Evolutionary conservation across 1,139 yeast genomes (phyloP).

Genomic region (Suzukiozyma palmioleophila): DNA sequence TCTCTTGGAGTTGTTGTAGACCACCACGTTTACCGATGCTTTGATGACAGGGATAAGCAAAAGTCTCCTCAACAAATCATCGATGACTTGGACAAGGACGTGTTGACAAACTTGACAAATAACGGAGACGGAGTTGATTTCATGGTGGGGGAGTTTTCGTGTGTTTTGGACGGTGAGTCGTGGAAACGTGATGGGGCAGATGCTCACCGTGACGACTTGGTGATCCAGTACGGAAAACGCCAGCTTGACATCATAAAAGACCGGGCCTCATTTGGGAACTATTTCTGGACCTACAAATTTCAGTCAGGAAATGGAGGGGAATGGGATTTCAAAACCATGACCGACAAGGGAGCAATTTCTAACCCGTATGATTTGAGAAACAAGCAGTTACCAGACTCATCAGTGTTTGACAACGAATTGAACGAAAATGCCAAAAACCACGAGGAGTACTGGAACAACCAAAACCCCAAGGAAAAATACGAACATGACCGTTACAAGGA

Average conservation of each 20-base stretch:
- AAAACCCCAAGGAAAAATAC: slow-evolving; percentile 54
- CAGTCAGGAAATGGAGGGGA: slow-evolving; percentile 90
- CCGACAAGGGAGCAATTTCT: slow-evolving; percentile 55
- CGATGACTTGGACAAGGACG: slow-evolving; percentile 48
- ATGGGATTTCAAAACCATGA: slow-evolving; percentile 88
- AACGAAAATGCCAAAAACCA: slow-evolving; percentile 45
- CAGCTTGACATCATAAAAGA: slow-evolving; percentile 42
- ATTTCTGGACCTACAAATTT: slow-evolving; percentile 90
- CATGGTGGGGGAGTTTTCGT: slow-evolving; percentile 85
- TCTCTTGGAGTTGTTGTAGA: slow-evolving; percentile 69
- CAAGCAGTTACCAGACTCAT: slow-evolving; percentile 30
- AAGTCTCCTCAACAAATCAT: slow-evolving; percentile 65
- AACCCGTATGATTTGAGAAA: slow-evolving; percentile 21
- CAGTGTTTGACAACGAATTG: slow-evolving; percentile 39
- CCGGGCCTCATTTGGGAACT: slow-evolving; percentile 64
- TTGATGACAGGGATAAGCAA: slow-evolving; percentile 65
- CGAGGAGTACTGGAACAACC: slow-evolving; percentile 61
- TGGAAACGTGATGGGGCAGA: slow-evolving; percentile 61
- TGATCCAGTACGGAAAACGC: slow-evolving; percentile 34
- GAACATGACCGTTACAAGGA: slow-evolving; percentile 80
- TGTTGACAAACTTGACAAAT: slow-evolving; percentile 47
- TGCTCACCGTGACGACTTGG: slow-evolving; percentile 31
- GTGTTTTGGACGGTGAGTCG: slow-evolving; percentile 72
- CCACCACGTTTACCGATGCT: slow-evolving; percentile 83
- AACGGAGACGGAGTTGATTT: slow-evolving; percentile 57